Conservation (phyloP, 148 eudicot genomes). For the Agrostemma githago region DNA sequence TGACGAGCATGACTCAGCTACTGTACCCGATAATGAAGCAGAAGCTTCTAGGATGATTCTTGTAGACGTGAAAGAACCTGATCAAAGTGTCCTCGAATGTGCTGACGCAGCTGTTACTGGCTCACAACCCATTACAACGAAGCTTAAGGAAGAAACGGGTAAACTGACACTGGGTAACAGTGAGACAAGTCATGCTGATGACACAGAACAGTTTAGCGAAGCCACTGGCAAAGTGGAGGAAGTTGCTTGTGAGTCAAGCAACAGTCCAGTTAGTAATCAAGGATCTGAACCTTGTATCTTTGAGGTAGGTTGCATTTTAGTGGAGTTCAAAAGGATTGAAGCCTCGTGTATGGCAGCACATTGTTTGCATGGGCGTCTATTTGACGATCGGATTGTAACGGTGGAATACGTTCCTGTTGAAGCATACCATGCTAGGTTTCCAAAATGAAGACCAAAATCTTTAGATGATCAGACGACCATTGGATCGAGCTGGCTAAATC, state of each 20-base stretch:
- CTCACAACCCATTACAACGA: neutral
- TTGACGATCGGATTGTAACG: constrained; percentile 55
- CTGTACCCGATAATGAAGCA: constrained; percentile 12
- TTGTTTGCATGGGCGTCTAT: constrained; percentile 72
- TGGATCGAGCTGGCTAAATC: neutral
- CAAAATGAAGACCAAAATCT: constrained; percentile 16
- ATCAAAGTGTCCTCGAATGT: neutral
- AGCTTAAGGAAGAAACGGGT: constrained; percentile 13
- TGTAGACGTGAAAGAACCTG: constrained; percentile 21
- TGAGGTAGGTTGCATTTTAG: constrained; percentile 65
- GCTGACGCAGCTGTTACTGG: constrained; percentile 27
- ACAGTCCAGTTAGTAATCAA: constrained; percentile 10
- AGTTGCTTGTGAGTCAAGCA: constrained; percentile 14
- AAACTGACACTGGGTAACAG: constrained; percentile 19
- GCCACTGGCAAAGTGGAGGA: constrained; percentile 20
- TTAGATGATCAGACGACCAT: neutral
- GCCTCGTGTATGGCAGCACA: constrained; percentile 90
- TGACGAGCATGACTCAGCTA: constrained; percentile 10
- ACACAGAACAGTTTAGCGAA: constrained; percentile 26
- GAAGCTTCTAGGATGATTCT: constrained; percentile 11
- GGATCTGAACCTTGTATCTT: constrained; percentile 29
- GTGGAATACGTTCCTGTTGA: constrained; percentile 54
- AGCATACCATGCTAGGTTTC: constrained; percentile 48
- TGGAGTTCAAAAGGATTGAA: constrained; percentile 73
- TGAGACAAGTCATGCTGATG: constrained; percentile 22